Conservation (phyloP, 345 rosid genomes). For the Bruguiera sexangula region DNA sequence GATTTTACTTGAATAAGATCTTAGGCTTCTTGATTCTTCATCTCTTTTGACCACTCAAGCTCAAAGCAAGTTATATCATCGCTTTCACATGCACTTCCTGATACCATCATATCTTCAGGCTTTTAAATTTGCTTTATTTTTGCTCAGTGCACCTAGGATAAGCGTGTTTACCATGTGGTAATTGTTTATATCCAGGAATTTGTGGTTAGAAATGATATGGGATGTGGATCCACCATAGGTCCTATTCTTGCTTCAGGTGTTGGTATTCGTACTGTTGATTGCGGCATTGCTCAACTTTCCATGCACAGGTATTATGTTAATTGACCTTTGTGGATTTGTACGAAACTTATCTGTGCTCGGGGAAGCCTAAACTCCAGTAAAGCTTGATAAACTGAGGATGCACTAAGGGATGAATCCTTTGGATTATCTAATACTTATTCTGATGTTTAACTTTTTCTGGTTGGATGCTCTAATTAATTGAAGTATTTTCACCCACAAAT, state of each 20-base stretch:
- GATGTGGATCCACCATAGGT: slow-evolving; percentile 96
- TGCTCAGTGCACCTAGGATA: background rate
- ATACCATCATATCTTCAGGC: background rate
- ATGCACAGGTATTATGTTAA: slow-evolving; percentile 73
- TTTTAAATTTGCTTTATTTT: background rate
- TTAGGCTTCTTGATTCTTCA: too few relatives aligned
- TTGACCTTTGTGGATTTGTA: background rate
- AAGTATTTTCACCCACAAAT: too few relatives aligned
- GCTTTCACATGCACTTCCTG: too few relatives aligned
- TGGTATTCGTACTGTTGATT: slow-evolving; percentile 88
- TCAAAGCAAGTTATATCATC: too few relatives aligned
- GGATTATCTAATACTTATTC: too few relatives aligned
- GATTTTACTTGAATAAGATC: too few relatives aligned
- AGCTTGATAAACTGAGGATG: too few relatives aligned
- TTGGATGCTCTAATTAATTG: too few relatives aligned
- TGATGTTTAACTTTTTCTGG: too few relatives aligned
- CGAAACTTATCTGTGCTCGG: background rate
- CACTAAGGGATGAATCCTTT: too few relatives aligned
- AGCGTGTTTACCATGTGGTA: background rate
- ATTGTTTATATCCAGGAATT: slow-evolving; percentile 50
- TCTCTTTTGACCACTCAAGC: too few relatives aligned
- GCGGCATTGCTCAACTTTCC: slow-evolving; percentile 93
- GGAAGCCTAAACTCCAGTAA: background rate
- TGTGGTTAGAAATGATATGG: slow-evolving; percentile 97
- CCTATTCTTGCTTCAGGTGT: slow-evolving; percentile 93